Evolutionary conservation across 2,329 filamentous ascomycete genomes (phyloP).

Genomic region (Trichoderma breve): DNA sequence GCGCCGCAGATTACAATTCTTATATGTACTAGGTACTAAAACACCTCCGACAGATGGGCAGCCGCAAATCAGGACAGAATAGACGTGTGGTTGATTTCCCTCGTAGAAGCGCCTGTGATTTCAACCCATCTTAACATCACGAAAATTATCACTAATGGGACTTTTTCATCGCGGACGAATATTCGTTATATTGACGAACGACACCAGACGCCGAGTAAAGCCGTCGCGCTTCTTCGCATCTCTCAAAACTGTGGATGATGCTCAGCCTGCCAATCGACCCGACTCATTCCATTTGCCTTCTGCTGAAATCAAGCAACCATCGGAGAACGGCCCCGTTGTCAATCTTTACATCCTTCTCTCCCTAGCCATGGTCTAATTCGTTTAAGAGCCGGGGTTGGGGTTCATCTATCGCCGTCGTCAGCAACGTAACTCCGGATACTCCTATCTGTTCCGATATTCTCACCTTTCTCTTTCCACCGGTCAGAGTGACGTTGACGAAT

Average conservation of each 20-base stretch:
- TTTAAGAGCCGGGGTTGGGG: constrained; percentile 75
- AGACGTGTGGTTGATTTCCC: not conserved
- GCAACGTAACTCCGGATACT: not conserved
- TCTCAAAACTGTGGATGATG: constrained; percentile 31
- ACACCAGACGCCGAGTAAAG: constrained; percentile 43
- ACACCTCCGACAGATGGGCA: not conserved
- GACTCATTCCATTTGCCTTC: constrained; percentile 37
- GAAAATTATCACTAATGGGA: not conserved
- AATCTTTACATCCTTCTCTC: constrained; percentile 32
- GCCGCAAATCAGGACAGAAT: not conserved
- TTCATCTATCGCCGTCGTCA: constrained; percentile 62
- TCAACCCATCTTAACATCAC: not conserved
- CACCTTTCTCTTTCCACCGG: constrained; percentile 98
- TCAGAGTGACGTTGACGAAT: constrained; percentile 97
- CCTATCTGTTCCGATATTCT: constrained; percentile 28
- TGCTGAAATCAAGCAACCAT: constrained; percentile 33
- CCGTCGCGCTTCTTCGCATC: constrained; percentile 39
- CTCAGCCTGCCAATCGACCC: constrained; percentile 39
- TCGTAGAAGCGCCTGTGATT: not conserved
- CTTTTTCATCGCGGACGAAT: constrained; percentile 31
- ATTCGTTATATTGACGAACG: constrained; percentile 42
- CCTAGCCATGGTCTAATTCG: constrained; percentile 26
- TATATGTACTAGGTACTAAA: not conserved
- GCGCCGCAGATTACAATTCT: not conserved
- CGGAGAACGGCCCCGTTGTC: constrained; percentile 34